phyloP scores from a whole-genome alignment of 2,329 filamentous ascomycete genomes.

The Sclerotinia minor region DNA sequence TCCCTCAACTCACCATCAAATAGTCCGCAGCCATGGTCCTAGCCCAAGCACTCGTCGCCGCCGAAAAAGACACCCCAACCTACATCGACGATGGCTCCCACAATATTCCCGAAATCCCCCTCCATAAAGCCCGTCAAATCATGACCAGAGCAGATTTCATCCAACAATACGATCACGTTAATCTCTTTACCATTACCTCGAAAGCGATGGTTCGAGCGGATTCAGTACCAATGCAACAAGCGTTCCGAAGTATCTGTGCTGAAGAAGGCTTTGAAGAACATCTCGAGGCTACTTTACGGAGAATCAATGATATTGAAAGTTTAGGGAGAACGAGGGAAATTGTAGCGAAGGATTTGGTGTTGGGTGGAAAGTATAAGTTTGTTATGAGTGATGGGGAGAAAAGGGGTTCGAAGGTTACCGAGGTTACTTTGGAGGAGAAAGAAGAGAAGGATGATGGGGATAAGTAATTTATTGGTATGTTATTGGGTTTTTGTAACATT shows the following conservation, averaged over 20 bases:
- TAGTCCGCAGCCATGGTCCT: slow-evolving; percentile 91
- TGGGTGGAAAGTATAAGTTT: slow-evolving; percentile 78
- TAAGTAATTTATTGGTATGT: neutral
- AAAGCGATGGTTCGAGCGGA: slow-evolving; percentile 85
- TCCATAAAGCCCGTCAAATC: slow-evolving; percentile 83
- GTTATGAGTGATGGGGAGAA: slow-evolving; percentile 37
- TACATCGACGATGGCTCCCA: slow-evolving; percentile 30
- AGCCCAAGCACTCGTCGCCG: slow-evolving; percentile 85
- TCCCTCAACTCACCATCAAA: neutral
- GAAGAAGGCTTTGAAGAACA: slow-evolving; percentile 77
- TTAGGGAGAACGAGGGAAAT: slow-evolving; percentile 91
- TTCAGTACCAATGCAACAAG: slow-evolving; percentile 92
- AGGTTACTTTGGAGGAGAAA: slow-evolving; percentile 36
- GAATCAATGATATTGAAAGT: slow-evolving; percentile 91
- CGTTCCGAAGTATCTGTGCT: slow-evolving; percentile 80
- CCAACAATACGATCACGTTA: slow-evolving; percentile 85
- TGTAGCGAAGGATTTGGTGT: slow-evolving; percentile 90
- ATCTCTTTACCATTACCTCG: slow-evolving; percentile 92
- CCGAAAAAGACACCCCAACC: slow-evolving; percentile 52
- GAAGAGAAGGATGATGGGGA: neutral
- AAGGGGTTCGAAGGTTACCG: slow-evolving; percentile 35
- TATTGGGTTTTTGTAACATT: too few species aligned
- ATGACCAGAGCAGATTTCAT: slow-evolving; percentile 98
- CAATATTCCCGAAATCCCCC: slow-evolving; percentile 70
- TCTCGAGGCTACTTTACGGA: slow-evolving; percentile 76